Percentiles rank a stretch among this genome's conserved stretches.
Conservation (phyloP, 2,329 filamentous ascomycete genomes). For the Sphaerulina vaccinii region DNA sequence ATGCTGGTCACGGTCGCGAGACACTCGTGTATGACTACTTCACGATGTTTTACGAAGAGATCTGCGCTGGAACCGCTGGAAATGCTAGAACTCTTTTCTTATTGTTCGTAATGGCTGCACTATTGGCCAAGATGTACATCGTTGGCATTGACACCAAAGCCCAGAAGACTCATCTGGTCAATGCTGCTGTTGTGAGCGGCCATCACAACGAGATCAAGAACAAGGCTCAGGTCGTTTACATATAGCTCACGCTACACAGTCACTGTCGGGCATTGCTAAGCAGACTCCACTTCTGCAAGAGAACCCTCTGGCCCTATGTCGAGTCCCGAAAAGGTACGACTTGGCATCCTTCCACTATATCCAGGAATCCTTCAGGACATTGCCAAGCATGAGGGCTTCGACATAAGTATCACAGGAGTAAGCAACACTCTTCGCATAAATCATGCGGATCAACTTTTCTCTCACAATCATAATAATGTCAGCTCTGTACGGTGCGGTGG, state of each 20-base stretch:
- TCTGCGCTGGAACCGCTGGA: neutral
- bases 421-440: too few relatives aligned
- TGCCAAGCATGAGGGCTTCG: too few relatives aligned
- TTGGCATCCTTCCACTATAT: neutral
- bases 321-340: neutral
- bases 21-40: conserved; percentile 69
- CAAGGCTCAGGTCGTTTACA: neutral
- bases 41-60: conserved; percentile 65
- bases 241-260: neutral
- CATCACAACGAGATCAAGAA: neutral
- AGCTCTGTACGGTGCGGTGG: too few relatives aligned
- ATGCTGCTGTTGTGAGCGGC: neutral
- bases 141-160: neutral
- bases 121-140: neutral
- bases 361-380: neutral
- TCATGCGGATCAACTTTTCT: too few relatives aligned
- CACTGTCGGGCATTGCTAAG: neutral
- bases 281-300: neutral
- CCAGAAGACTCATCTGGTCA: neutral
- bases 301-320: neutral
- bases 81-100: too few relatives aligned
- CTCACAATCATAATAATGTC: too few relatives aligned
- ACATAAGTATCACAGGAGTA: too few relatives aligned
- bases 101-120: neutral
- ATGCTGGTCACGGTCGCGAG: conserved; percentile 39